phyloP scores from a whole-genome alignment of 2,329 filamentous ascomycete species.

The Neopestalotiopsis sp. region DNA sequence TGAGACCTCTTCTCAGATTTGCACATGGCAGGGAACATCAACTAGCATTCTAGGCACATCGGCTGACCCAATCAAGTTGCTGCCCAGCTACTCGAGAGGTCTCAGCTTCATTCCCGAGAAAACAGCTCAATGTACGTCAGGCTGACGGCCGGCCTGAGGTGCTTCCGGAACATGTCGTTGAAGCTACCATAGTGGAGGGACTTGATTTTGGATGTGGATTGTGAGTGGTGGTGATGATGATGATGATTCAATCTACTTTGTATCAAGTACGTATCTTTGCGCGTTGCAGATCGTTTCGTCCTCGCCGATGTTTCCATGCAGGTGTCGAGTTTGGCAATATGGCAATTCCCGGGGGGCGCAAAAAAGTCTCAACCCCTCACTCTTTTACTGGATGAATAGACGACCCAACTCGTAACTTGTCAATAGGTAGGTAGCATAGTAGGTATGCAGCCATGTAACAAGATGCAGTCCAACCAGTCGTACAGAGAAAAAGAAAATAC shows the following conservation, averaged over 20 bases:
- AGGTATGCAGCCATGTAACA: no score
- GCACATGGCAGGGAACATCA: not conserved
- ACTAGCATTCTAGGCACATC: not conserved
- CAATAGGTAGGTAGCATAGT: no score
- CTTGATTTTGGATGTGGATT: no score
- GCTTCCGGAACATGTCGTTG: not conserved
- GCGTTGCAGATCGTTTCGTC: not conserved
- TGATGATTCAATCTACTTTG: no score
- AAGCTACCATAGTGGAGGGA: not conserved
- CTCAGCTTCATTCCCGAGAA: slow-evolving; percentile 2
- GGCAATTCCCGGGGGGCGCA: not conserved
- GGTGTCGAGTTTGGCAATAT: not conserved
- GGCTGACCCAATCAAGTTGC: not conserved
- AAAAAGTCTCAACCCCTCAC: no score
- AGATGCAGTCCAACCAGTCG: no score
- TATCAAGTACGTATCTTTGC: not conserved
- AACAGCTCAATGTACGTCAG: slow-evolving; percentile 1
- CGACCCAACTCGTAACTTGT: no score
- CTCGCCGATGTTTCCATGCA: not conserved
- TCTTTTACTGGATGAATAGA: no score
- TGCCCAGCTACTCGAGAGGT: not conserved
- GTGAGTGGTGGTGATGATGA: no score
- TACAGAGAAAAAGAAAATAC: no score
- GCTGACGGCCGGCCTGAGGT: not conserved
- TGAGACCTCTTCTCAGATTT: not conserved